Percentiles rank a stretch among this genome's conserved stretches.
Evolutionary conservation across 208 protist species (phyloP).

Genomic region (Entamoeba histolytica): DNA sequence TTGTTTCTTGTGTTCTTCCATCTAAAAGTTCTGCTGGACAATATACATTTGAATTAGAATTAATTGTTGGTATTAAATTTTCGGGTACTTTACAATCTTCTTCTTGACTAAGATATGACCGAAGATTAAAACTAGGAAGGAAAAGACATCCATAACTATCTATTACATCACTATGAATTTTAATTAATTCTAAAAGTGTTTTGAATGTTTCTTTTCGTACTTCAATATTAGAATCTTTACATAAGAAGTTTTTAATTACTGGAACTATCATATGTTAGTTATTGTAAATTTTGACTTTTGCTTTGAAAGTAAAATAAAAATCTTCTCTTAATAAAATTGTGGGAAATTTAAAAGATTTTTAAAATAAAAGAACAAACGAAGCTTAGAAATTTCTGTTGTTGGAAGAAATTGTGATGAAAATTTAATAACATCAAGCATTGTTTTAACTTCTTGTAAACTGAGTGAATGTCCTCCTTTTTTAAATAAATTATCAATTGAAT

Average conservation of each 20-base stretch:
- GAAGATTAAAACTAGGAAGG: not conserved
- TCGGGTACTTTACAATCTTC: not conserved
- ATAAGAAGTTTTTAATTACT: not conserved
- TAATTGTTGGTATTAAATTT: not conserved
- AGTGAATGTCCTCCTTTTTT: not conserved
- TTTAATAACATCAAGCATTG: not conserved
- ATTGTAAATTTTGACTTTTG: not conserved
- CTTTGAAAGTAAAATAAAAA: too few relatives aligned
- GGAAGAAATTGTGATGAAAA: not conserved
- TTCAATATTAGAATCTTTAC: not conserved
- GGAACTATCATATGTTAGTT: not conserved
- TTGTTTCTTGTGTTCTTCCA: not conserved
- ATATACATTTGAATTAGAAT: not conserved
- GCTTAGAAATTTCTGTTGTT: not conserved
- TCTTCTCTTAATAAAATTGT: too few relatives aligned
- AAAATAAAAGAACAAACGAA: not conserved
- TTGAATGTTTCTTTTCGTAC: not conserved
- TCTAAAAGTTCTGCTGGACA: not conserved
- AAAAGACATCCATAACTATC: not conserved
- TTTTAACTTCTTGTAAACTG: not conserved
- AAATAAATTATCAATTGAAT: not conserved
- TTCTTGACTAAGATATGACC: not conserved
- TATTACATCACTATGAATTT: not conserved
- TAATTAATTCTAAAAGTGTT: not conserved
- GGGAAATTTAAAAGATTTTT: not conserved